Base-by-base conservation (phyloP, 805 yeast genomes). In the Candida lessepsii region DNA sequence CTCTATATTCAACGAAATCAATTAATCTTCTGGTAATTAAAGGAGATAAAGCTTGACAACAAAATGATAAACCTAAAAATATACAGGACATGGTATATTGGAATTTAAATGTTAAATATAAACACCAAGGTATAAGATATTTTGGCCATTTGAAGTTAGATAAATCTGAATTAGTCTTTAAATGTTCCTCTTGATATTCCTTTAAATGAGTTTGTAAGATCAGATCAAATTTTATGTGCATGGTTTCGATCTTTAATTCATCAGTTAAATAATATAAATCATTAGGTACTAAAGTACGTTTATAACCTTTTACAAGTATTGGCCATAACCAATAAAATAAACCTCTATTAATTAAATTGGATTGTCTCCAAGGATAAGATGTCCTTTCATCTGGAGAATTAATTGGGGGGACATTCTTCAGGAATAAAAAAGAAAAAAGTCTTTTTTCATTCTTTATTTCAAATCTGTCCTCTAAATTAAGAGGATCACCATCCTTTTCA, bases 1-100 rank as follows among this genome's bases (percentile, higher is more conserved):
- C 44, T 37, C 73, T 71, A 35, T 56, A 54, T 47, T 75, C 78
- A n/a, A 86, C 85, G 49, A 76, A 85, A 30, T 67, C 67, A 45
- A 87, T 83, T 42, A 88, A 65, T 26, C 75, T 69, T 56, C 80
- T 76, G 3, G 86, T 78, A 9, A 86, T 57, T 48, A 87, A 65
- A 1, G 96, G 90, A 26, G 81, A 78, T 21, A 80, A 62, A 1
- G 85, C 78, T 40, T 67, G 65, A 18, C 72, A 65, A 13, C 67
- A 52, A 54, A 79, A 83, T 1, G 78, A 67, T 3, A 67, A 33
- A 0, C 67, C 59, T 48, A 79, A 73, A 48, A 60, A 69, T 2
- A 67, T 3, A 29, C 74, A 46, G 10, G 75, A 63, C 36, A 62
- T 36, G 3, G 63, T 30, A 50, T 76, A 77, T 32, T 72, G 70